A percentile compares a stretch with the other conserved stretches of the same genome.
Conservation (phyloP, 305 asterid species). For the Fraxinus dipetala region DNA sequence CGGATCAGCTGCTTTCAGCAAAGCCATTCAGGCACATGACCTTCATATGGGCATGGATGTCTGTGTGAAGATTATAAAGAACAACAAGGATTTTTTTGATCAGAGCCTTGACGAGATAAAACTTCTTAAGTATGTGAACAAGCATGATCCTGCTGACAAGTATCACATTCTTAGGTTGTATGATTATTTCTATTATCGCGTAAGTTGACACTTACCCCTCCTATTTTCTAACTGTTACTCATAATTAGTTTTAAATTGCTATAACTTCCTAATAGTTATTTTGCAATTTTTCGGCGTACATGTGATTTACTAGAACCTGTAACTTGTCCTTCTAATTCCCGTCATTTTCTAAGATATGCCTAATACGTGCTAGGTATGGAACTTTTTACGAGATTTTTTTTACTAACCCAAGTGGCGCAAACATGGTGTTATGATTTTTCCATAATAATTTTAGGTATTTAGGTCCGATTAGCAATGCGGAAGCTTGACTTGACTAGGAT, state of each 20-base stretch:
- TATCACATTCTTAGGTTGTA: constrained; percentile 89
- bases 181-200: constrained; percentile 93
- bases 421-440: neutral
- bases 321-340: neutral
- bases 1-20: constrained; percentile 99
- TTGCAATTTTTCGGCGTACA: neutral
- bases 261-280: constrained; percentile 2
- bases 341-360: neutral
- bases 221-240: neutral
- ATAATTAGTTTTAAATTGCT: neutral
- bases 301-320: neutral
- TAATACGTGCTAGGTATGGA: neutral
- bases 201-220: constrained; percentile 42
- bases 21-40: constrained; percentile 99
- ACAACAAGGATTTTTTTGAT: constrained; percentile 93
- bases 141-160: constrained; percentile 97
- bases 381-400: neutral
- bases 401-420: neutral
- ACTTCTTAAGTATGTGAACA: constrained; percentile 95
- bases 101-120: constrained; percentile 99
- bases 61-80: constrained; percentile 89
- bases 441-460: neutral
- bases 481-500: neutral
- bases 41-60: constrained; percentile 99
- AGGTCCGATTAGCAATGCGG: neutral